Conservation (phyloP, 345 rosid genomes). For the Sisymbrium altissimum region DNA sequence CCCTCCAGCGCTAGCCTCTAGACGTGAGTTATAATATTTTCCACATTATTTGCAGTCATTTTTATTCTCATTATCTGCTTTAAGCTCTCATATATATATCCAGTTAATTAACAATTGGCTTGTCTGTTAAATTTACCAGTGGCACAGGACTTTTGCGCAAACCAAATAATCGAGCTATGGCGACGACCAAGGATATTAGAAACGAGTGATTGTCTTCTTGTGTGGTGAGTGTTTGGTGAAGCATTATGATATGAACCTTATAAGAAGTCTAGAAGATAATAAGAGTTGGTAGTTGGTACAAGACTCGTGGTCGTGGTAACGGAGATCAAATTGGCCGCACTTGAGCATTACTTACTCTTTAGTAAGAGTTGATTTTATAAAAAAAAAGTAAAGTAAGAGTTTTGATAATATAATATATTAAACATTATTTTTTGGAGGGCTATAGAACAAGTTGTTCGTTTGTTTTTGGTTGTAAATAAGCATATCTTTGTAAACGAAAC, state of each 20-base stretch:
- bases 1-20: constrained; percentile 39
- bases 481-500: constrained; percentile 2
- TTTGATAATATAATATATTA: constrained; percentile 12
- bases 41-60: neutral
- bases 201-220: neutral
- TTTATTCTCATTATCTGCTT: neutral
- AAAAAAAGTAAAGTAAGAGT: constrained; percentile 8
- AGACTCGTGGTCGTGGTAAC: constrained; percentile 20
- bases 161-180: neutral
- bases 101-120: neutral
- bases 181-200: neutral
- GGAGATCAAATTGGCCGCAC: neutral
- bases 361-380: neutral
- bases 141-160: neutral
- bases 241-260: constrained; percentile 10
- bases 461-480: constrained; percentile 7
- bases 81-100: neutral
- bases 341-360: neutral
- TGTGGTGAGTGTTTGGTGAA: constrained; percentile 9
- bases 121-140: constrained; percentile 9
- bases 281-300: constrained; percentile 19
- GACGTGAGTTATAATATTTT: constrained; percentile 35
- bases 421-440: neutral
- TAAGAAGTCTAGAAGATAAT: neutral
- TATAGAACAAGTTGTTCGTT: neutral